Evolutionary conservation across 2,329 filamentous ascomycete species (phyloP).

Genomic region (Dothistroma septosporum): DNA sequence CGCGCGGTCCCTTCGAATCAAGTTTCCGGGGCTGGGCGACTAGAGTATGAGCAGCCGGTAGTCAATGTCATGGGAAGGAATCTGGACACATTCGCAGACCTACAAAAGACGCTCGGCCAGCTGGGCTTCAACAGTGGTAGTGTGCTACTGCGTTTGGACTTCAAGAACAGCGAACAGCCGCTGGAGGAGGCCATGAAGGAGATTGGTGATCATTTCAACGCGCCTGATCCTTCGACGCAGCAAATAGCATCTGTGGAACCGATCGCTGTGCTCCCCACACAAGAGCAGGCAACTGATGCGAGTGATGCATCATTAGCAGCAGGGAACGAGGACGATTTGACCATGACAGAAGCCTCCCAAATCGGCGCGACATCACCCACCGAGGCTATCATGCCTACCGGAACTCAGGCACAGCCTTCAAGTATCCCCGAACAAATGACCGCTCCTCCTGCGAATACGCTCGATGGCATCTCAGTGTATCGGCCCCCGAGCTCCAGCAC

Average conservation of each 20-base stretch:
- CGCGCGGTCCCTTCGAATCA: slow-evolving; percentile 65
- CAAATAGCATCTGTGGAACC: neutral
- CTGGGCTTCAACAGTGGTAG: slow-evolving; percentile 82
- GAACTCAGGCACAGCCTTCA: slow-evolving; percentile 11
- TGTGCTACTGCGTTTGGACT: slow-evolving; percentile 72
- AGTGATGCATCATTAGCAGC: slow-evolving; percentile 9
- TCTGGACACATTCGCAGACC: slow-evolving; percentile 68
- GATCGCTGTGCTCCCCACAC: neutral
- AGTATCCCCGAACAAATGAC: slow-evolving; percentile 3
- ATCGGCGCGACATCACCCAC: neutral
- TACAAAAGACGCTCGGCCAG: slow-evolving; percentile 85
- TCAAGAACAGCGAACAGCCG: slow-evolving; percentile 70
- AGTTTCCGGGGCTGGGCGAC: slow-evolving; percentile 60
- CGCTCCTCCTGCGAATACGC: slow-evolving; percentile 14
- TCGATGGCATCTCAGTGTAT: slow-evolving; percentile 54
- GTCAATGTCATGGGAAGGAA: slow-evolving; percentile 80
- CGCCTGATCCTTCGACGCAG: too few relatives aligned
- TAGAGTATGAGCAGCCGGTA: slow-evolving; percentile 84
- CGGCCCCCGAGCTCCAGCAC: slow-evolving; percentile 69
- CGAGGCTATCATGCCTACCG: neutral
- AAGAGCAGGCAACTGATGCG: neutral
- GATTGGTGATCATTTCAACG: slow-evolving; percentile 75
- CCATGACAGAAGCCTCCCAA: neutral
- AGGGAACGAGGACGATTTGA: slow-evolving; percentile 23
- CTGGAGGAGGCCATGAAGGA: slow-evolving; percentile 80